Evolutionary conservation across 495 filamentous ascomycete genomes (phyloP).

Genomic region (Aspergillus conjunctus): DNA sequence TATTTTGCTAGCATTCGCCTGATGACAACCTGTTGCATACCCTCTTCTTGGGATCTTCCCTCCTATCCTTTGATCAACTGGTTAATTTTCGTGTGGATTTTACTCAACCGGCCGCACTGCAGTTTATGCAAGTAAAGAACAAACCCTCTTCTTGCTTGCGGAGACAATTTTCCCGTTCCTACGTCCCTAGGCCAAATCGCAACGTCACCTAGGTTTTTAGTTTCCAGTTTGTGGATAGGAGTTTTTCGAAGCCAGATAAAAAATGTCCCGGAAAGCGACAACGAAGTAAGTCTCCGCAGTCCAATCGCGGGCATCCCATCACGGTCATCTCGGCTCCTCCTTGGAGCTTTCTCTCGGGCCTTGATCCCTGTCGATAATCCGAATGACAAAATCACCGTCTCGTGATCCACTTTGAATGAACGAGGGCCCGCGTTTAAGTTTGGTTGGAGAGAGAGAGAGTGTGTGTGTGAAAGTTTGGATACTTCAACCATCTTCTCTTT

Average conservation of each 20-base stretch:
- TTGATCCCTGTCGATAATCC: constrained; percentile 3
- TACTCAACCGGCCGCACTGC: too few relatives aligned
- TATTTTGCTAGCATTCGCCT: too few relatives aligned
- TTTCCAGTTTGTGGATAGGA: not conserved
- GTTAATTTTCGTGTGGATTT: too few relatives aligned
- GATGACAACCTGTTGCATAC: too few relatives aligned
- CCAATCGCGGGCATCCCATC: constrained; percentile 2
- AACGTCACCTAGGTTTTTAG: not conserved
- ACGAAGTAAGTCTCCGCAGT: not conserved
- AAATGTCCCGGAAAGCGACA: not conserved
- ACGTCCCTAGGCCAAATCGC: not conserved
- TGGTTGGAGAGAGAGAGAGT: not conserved
- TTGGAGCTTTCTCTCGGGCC: not conserved
- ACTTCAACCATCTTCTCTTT: not conserved
- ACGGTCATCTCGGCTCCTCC: not conserved
- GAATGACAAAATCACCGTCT: not conserved
- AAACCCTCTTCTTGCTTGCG: not conserved
- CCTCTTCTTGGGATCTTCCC: too few relatives aligned
- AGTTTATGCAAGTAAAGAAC: too few relatives aligned
- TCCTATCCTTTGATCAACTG: too few relatives aligned
- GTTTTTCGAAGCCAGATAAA: not conserved
- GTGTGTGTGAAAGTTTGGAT: not conserved
- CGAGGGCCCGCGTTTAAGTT: not conserved
- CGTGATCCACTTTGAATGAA: constrained; percentile 1
- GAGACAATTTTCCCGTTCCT: not conserved